Conservation (phyloP, 352 stramenopile species). For the Albugo candida region DNA sequence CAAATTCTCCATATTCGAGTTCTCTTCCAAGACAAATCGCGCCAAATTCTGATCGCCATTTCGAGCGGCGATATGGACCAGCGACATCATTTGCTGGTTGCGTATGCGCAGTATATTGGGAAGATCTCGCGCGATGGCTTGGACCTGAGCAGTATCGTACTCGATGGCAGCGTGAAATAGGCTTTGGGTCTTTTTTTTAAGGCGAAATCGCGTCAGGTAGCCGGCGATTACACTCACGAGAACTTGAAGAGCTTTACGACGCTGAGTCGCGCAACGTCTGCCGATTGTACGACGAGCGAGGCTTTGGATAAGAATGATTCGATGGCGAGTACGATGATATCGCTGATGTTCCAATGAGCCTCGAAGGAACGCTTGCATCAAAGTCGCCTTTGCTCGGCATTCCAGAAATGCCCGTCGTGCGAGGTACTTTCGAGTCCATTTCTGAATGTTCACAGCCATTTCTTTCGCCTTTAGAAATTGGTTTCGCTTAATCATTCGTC, state of each 20-base stretch:
- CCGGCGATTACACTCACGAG: slow-evolving; percentile 51
- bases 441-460: slow-evolving; percentile 44
- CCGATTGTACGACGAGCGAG: slow-evolving; percentile 45
- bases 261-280: slow-evolving; percentile 19
- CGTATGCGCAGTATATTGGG: slow-evolving; percentile 63
- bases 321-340: slow-evolving; percentile 21
- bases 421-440: slow-evolving; percentile 43
- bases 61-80: slow-evolving; percentile 77
- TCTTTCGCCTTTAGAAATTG: slow-evolving; percentile 29
- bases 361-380: slow-evolving; percentile 43
- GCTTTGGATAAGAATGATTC: slow-evolving; percentile 61
- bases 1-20: slow-evolving; percentile 61
- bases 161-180: slow-evolving; percentile 59
- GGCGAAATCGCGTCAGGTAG: slow-evolving; percentile 62
- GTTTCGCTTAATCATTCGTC: slow-evolving; percentile 36
- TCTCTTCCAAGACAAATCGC: slow-evolving; percentile 67
- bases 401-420: slow-evolving; percentile 39
- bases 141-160: slow-evolving; percentile 59
- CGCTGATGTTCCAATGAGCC: slow-evolving; percentile 35
- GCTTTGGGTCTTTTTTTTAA: slow-evolving; percentile 57
- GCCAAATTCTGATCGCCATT: slow-evolving; percentile 71
- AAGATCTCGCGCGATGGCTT: slow-evolving; percentile 64
- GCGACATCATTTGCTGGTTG: slow-evolving; percentile 70
- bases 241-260: slow-evolving; percentile 43
- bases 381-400: slow-evolving; percentile 36